phyloP scores from a whole-genome alignment of 2,329 filamentous ascomycete genomes.

The Microcera coccophila region DNA sequence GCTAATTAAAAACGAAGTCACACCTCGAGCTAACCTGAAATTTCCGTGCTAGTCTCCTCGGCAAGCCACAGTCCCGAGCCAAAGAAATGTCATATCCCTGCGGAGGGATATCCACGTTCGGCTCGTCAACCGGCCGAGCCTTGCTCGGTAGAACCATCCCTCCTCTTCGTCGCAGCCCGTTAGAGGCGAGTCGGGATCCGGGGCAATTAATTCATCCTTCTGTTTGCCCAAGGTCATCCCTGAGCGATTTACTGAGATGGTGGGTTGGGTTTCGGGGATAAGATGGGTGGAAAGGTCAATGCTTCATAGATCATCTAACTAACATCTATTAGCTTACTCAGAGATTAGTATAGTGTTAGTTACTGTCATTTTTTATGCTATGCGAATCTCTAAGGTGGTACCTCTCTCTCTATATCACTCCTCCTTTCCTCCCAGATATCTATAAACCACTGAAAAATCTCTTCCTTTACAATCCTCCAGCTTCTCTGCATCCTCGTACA shows the following conservation, averaged over 20 bases:
- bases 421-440: constrained; percentile 60
- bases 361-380: neutral
- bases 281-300: neutral
- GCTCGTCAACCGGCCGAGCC: neutral
- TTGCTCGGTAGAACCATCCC: neutral
- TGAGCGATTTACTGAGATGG: neutral
- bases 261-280: neutral
- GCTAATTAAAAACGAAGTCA: neutral
- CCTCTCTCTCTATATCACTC: constrained; percentile 1
- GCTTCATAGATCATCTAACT: too few relatives aligned
- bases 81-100: too few relatives aligned
- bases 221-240: neutral
- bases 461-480: constrained; percentile 61
- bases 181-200: neutral
- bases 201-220: neutral
- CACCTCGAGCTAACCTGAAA: neutral
- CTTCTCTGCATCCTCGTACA: constrained; percentile 65
- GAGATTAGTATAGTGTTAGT: neutral
- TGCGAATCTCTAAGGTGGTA: neutral
- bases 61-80: neutral
- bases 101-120: neutral
- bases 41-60: neutral
- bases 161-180: too few relatives aligned
- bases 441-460: constrained; percentile 80
- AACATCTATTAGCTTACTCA: too few relatives aligned